These are phyloP conservation scores for Reticulascus tulasneorum DNA, from an alignment of 2,329 filamentous ascomycete species.

Conservation along the genomic window DNA sequence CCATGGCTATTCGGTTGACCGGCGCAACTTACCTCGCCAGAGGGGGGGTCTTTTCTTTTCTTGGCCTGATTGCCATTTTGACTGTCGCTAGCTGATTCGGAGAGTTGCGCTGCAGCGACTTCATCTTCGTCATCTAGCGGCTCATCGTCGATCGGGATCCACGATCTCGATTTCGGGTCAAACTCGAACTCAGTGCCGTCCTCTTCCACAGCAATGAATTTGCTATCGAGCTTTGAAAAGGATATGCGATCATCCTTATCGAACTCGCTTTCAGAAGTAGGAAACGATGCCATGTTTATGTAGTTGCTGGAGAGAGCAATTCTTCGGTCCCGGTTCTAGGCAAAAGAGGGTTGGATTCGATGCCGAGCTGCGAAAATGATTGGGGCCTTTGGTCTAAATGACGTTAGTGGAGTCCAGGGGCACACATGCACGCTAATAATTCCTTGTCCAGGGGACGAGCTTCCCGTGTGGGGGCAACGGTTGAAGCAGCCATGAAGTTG, in stretches of 20 bases:
- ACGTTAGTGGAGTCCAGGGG: too few relatives aligned
- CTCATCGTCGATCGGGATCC: conserved; percentile 63
- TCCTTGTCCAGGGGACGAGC: too few relatives aligned
- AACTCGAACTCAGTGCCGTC: conserved; percentile 84
- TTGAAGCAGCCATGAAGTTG: too few relatives aligned
- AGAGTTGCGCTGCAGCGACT: conserved; percentile 21
- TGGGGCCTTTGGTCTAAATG: too few relatives aligned
- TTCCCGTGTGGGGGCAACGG: too few relatives aligned
- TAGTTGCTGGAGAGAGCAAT: too few relatives aligned
- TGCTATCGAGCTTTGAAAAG: conserved; percentile 77
- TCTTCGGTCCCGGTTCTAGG: too few relatives aligned
- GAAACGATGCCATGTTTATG: conserved; percentile 37
- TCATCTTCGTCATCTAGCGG: conserved; percentile 29
- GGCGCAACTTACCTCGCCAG: conserved; percentile 3
- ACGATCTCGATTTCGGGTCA: conserved; percentile 65
- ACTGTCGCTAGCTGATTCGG: conserved; percentile 12
- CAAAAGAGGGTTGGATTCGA: neutral
- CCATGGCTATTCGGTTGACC: conserved; percentile 30
- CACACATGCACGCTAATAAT: too few relatives aligned
- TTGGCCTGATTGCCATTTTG: conserved; percentile 19
- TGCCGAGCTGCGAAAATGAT: too few relatives aligned
- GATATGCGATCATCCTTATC: conserved; percentile 77
- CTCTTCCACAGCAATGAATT: conserved; percentile 79
- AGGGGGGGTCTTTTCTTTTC: conserved; percentile 40
- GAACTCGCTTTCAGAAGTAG: conserved; percentile 64